Conservation (phyloP, 1,139 yeast genomes). For the Meyerozyma sp. region DNA sequence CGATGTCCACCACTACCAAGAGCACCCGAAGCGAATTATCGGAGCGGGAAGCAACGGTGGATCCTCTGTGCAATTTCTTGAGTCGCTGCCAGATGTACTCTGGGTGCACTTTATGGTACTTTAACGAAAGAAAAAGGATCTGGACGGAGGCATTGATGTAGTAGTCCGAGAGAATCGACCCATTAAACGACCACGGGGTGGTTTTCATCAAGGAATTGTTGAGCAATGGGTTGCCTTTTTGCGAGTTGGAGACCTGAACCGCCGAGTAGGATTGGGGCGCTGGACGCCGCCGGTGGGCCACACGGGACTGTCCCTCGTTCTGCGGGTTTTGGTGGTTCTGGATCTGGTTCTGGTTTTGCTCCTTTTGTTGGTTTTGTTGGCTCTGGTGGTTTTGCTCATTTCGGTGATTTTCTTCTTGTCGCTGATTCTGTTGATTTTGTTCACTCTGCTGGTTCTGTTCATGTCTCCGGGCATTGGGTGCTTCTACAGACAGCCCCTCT, state of each 20-base stretch:
- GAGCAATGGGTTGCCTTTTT: constrained; percentile 40
- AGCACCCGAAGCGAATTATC: constrained; percentile 55
- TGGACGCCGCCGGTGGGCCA: not conserved
- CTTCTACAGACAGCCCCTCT: not conserved
- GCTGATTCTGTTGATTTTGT: not conserved
- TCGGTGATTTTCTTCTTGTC: not conserved
- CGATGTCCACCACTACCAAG: constrained; percentile 74
- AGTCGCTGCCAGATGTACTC: constrained; percentile 77
- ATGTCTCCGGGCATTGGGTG: not conserved
- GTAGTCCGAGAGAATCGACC: constrained; percentile 49
- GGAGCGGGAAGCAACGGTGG: constrained; percentile 17
- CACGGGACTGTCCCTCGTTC: not conserved
- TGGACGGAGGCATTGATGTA: constrained; percentile 63
- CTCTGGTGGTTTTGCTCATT: not conserved
- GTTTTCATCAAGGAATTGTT: constrained; percentile 34
- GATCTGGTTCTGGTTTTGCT: no score
- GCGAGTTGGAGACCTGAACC: constrained; percentile 30
- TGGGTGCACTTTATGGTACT: constrained; percentile 83
- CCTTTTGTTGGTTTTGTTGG: not conserved
- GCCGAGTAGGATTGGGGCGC: constrained; percentile 1
- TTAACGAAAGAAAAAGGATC: constrained; percentile 66
- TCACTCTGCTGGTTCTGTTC: not conserved
- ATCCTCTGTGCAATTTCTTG: constrained; percentile 41
- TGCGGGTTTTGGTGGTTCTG: no score
- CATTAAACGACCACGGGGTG: constrained; percentile 33